These are phyloP conservation scores for Aspergillus vadensis DNA, from an alignment of 2,329 filamentous ascomycete genomes.

Conservation along the genomic window DNA sequence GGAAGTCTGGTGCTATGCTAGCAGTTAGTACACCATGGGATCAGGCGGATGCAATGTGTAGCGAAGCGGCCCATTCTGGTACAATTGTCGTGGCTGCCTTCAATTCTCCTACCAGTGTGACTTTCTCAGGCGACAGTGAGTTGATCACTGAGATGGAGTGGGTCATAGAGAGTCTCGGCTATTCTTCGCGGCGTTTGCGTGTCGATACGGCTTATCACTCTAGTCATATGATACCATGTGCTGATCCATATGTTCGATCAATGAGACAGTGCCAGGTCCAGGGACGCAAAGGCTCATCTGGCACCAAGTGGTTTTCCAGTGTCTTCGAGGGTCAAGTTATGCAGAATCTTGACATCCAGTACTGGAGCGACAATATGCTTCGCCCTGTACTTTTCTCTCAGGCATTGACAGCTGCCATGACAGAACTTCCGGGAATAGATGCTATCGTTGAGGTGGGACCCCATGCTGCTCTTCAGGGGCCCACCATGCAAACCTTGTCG, in stretches of 20 bases:
- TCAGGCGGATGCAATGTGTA: constrained; percentile 9
- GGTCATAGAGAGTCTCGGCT: constrained; percentile 9
- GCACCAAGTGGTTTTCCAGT: constrained; percentile 13
- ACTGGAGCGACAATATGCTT: constrained; percentile 28
- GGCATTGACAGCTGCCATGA: constrained; percentile 21
- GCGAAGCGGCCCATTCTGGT: not conserved
- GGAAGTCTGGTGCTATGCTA: constrained; percentile 14
- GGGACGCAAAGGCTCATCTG: not conserved
- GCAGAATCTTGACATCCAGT: constrained; percentile 5
- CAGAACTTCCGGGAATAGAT: constrained; percentile 14
- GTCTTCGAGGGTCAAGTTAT: constrained; percentile 5
- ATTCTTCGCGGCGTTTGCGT: constrained; percentile 4
- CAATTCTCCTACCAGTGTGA: constrained; percentile 11
- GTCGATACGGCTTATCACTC: constrained; percentile 26
- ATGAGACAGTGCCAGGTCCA: constrained; percentile 2
- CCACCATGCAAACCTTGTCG: constrained; percentile 12
- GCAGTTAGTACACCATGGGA: constrained; percentile 15
- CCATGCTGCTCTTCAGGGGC: constrained; percentile 38
- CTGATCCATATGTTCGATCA: constrained; percentile 7
- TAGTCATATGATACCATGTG: constrained; percentile 18
- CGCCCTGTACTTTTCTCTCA: constrained; percentile 22
- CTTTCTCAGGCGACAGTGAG: constrained; percentile 8
- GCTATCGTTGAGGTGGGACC: constrained; percentile 35
- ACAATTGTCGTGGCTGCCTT: not conserved
- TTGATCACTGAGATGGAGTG: constrained; percentile 6